Evolutionary conservation across 257 asterid genomes (phyloP).

Genomic region (Plantago ovata): DNA sequence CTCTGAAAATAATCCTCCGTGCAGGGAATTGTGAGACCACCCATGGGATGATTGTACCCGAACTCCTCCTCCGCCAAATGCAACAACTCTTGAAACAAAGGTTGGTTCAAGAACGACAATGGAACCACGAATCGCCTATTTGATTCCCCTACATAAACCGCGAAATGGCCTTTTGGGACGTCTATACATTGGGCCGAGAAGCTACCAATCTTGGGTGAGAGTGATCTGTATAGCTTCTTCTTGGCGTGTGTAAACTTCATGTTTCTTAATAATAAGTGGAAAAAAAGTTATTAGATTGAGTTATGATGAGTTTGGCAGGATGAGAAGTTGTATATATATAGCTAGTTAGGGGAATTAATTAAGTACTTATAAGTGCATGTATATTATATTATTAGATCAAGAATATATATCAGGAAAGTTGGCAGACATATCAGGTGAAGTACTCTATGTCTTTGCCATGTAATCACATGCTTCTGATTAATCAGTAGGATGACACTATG

Average conservation of each 20-base stretch:
- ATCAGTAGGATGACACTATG: constrained; percentile 46
- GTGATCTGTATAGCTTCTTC: constrained; percentile 38
- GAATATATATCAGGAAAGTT: constrained; percentile 27
- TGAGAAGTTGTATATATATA: constrained; percentile 15
- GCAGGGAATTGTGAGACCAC: constrained; percentile 49
- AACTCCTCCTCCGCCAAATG: constrained; percentile 62
- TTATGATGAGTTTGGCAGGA: neutral
- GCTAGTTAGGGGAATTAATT: neutral
- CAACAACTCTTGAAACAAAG: constrained; percentile 58
- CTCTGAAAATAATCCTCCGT: constrained; percentile 38
- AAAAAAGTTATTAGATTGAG: neutral
- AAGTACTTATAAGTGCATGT: constrained; percentile 7
- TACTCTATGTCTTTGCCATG: constrained; percentile 22
- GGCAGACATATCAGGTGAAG: constrained; percentile 49
- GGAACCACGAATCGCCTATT: constrained; percentile 38
- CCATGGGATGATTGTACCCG: constrained; percentile 55
- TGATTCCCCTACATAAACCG: constrained; percentile 41
- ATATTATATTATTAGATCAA: no score
- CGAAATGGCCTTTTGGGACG: constrained; percentile 46
- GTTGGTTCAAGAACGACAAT: constrained; percentile 41
- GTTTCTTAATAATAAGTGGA: constrained; percentile 34
- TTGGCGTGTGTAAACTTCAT: constrained; percentile 48
- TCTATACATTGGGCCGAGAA: constrained; percentile 15
- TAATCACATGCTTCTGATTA: constrained; percentile 74
- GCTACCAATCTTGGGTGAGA: constrained; percentile 39